phyloP scores from a whole-genome alignment of 83 land plant genomes.

The Thuja plicata region DNA sequence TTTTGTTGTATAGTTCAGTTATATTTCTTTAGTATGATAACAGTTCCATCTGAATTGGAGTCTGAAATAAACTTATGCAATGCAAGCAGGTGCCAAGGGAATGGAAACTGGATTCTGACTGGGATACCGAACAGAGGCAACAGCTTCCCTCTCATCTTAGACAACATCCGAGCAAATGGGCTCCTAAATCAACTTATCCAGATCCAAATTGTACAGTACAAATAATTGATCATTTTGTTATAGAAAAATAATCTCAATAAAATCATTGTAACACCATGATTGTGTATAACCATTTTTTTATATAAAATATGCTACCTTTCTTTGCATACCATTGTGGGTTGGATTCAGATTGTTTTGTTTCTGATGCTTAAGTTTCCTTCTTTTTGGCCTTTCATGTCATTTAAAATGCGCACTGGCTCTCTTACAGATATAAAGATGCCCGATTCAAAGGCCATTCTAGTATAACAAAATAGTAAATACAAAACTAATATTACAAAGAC shows the following conservation, averaged over 20 bases:
- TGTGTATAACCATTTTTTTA: not conserved
- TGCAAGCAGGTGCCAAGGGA: constrained; percentile 87
- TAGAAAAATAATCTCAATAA: constrained; percentile 29
- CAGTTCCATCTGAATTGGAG: not conserved
- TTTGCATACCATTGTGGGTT: not conserved
- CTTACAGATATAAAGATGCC: not conserved
- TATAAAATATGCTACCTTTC: not conserved
- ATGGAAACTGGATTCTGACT: constrained; percentile 86
- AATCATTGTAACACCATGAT: not conserved
- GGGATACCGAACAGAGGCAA: constrained; percentile 72
- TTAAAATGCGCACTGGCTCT: not conserved
- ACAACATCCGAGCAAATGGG: constrained; percentile 87
- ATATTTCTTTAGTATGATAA: not conserved
- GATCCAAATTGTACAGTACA: constrained; percentile 73
- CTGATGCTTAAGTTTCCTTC: not conserved
- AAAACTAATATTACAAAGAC: not conserved
- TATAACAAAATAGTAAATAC: not conserved
- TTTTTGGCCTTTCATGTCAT: not conserved
- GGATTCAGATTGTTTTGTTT: not conserved
- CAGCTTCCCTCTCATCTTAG: constrained; percentile 39
- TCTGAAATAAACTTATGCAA: not conserved
- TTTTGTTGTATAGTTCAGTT: not conserved
- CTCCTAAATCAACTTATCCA: constrained; percentile 45
- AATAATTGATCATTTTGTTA: constrained; percentile 82
- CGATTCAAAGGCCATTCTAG: not conserved